phyloP scores from a whole-genome alignment of 1,139 yeast genomes.

The Candida smagusa region DNA sequence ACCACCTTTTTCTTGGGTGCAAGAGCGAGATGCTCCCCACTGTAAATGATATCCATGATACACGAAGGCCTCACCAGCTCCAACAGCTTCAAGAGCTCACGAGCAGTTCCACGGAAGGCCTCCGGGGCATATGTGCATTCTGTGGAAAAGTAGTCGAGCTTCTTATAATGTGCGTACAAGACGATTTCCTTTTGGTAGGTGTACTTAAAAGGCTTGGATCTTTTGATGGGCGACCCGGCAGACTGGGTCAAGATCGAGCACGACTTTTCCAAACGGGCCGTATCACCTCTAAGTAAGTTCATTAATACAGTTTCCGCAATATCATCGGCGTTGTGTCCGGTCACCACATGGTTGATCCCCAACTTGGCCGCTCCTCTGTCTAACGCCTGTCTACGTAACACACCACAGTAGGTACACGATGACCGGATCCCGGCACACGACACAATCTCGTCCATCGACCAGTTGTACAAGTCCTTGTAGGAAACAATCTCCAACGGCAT shows the following conservation, averaged over 20 bases:
- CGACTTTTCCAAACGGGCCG: constrained; percentile 88
- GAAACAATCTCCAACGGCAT: constrained; percentile 90
- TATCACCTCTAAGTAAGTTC: constrained; percentile 95
- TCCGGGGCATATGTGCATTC: constrained; percentile 99
- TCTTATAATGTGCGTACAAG: constrained; percentile 92
- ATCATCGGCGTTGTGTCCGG: constrained; percentile 99
- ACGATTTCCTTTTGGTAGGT: constrained; percentile 97
- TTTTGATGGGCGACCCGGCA: constrained; percentile 74
- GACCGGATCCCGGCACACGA: constrained; percentile 91
- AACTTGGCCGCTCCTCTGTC: constrained; percentile 94
- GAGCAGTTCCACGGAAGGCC: constrained; percentile 96
- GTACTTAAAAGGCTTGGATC: constrained; percentile 95
- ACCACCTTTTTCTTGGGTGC: constrained; percentile 47
- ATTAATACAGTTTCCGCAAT: constrained; percentile 97
- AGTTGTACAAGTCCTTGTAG: constrained; percentile 81
- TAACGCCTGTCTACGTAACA: constrained; percentile 89
- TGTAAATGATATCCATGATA: constrained; percentile 87
- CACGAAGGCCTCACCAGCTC: constrained; percentile 92
- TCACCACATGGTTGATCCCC: constrained; percentile 85
- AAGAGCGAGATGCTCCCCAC: constrained; percentile 84
- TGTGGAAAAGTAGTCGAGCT: constrained; percentile 92
- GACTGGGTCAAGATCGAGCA: constrained; percentile 82
- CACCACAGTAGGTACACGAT: constrained; percentile 98
- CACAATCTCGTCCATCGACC: constrained; percentile 99
- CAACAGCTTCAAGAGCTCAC: constrained; percentile 83